Conservation (phyloP, 805 yeast species). For the Kuraishia hungarica region DNA sequence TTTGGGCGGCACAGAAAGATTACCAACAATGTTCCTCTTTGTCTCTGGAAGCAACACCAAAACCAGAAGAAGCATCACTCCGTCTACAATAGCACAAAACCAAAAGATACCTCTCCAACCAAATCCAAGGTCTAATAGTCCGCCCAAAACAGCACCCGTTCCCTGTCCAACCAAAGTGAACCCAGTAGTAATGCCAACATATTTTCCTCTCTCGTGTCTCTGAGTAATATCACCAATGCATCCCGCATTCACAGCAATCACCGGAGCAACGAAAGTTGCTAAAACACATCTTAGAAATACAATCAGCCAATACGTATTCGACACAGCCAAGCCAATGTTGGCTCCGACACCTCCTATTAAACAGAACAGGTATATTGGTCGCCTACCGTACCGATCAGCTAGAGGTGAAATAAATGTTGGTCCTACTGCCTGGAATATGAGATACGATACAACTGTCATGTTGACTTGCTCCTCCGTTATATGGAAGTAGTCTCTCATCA, state of each 20-base stretch:
- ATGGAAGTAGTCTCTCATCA: conserved; percentile 39
- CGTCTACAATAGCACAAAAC: conserved; percentile 58
- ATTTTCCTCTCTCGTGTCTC: conserved; percentile 51
- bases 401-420: conserved; percentile 56
- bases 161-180: conserved; percentile 58
- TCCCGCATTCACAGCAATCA: conserved; percentile 57
- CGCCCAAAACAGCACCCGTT: conserved; percentile 58
- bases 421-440: conserved; percentile 58
- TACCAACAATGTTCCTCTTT: conserved; percentile 27
- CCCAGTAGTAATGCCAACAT: conserved; percentile 55
- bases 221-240: conserved; percentile 59
- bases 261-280: conserved; percentile 67
- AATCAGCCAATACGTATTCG: conserved; percentile 43
- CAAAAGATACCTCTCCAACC: conserved; percentile 68
- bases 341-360: conserved; percentile 43
- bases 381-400: conserved; percentile 58
- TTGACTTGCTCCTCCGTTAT: conserved; percentile 46
- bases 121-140: conserved; percentile 27
- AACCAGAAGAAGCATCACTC: conserved; percentile 25
- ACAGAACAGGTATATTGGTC: conserved; percentile 51
- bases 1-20: conserved; percentile 12
- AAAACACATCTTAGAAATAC: conserved; percentile 57
- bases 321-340: conserved; percentile 48
- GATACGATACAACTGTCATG: conserved; percentile 59
- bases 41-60: conserved; percentile 31